Percentiles rank a stretch among this genome's conserved stretches.
Conservation (phyloP, 2,329 filamentous ascomycete genomes). For the Knufia petricola region DNA sequence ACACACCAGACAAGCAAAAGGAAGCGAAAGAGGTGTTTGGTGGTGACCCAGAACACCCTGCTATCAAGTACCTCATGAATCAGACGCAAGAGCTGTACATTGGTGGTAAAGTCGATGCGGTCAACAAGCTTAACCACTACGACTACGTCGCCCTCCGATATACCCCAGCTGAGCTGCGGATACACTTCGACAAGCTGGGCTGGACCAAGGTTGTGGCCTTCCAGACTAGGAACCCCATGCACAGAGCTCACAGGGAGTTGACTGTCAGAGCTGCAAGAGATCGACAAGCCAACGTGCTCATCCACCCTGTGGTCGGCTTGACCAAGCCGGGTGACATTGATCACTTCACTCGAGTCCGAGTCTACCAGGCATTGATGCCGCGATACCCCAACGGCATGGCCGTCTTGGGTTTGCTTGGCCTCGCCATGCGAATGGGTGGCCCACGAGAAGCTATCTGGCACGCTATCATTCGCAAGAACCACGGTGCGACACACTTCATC, state of each 20-base stretch:
- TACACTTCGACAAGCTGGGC: conserved; percentile 98
- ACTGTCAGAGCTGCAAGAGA: conserved; percentile 93
- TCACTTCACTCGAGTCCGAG: conserved; percentile 97
- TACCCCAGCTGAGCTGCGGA: conserved; percentile 87
- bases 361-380: conserved; percentile 93
- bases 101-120: conserved; percentile 89
- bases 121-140: conserved; percentile 95
- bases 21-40: conserved; percentile 94
- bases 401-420: conserved; percentile 81
- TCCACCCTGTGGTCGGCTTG: conserved; percentile 95
- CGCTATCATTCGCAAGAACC: conserved; percentile 99
- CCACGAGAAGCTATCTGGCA: conserved; percentile 99
- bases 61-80: conserved; percentile 78
- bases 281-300: conserved; percentile 95
- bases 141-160: conserved; percentile 95
- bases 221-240: conserved; percentile 99
- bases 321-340: conserved; percentile 99
- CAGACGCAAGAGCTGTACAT: conserved; percentile 81
- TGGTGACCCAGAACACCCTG: conserved; percentile 82
- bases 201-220: conserved; percentile 97
- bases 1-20: conserved; percentile 85
- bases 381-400: conserved; percentile 99
- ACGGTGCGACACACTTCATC: conserved; percentile 98
- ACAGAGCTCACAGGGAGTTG: conserved; percentile 93
- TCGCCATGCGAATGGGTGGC: conserved; percentile 99